phyloP scores from a whole-genome alignment of 352 stramenopile genomes.

The Nothophytophthora sp. region DNA sequence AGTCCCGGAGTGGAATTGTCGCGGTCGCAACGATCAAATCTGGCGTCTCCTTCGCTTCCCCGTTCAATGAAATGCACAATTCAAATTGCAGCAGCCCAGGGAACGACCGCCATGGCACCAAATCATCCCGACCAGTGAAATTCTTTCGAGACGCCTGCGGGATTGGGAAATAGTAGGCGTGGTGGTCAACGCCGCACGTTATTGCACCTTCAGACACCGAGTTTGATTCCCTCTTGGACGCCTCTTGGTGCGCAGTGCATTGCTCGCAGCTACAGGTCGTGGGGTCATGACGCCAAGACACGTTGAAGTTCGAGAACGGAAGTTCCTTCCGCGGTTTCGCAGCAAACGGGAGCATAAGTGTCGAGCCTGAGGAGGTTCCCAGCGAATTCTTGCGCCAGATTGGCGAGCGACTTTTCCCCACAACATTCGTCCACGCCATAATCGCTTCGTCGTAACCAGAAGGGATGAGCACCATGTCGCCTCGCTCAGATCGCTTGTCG shows the following conservation, averaged over 20 bases:
- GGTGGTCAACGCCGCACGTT: conserved; percentile 69
- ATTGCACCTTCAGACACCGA: conserved; percentile 3
- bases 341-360: conserved; percentile 20
- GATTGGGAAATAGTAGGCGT: conserved; percentile 84
- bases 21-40: conserved; percentile 65
- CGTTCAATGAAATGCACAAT: conserved; percentile 68
- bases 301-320: conserved; percentile 77
- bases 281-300: conserved; percentile 73
- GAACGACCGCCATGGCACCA: conserved; percentile 77
- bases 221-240: conserved; percentile 4
- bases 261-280: conserved; percentile 49
- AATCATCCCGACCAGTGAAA: conserved; percentile 72
- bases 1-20: conserved; percentile 50
- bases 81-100: conserved; percentile 76
- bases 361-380: no score
- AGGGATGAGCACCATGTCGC: conserved; percentile 63
- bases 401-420: conserved; percentile 56
- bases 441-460: conserved; percentile 66
- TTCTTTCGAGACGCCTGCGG: conserved; percentile 77
- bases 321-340: conserved; percentile 64
- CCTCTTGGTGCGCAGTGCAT: conserved; percentile 37
- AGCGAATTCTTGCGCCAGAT: conserved; percentile 50
- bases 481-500: conserved; percentile 52
- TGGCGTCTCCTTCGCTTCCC: conserved; percentile 65
- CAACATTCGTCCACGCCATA: conserved; percentile 72